These are phyloP conservation scores for Rutstroemia sp. DNA, from an alignment of 2,329 filamentous ascomycete species.

Conservation along the genomic window DNA sequence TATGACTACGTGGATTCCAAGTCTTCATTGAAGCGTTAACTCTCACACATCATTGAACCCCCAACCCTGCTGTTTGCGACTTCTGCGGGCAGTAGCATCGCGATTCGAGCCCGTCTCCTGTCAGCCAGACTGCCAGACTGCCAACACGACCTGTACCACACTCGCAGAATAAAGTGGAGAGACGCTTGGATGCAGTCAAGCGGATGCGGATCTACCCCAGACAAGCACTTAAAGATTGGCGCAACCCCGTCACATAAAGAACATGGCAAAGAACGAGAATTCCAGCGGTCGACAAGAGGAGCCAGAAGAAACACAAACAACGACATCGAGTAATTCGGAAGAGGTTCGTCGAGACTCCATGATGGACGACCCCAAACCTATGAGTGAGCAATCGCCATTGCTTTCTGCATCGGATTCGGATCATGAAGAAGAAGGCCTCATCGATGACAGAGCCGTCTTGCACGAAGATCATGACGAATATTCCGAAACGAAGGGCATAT, in stretches of 20 bases:
- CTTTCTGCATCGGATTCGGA: constrained; percentile 34
- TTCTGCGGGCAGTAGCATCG: background rate
- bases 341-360: background rate
- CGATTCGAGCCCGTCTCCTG: background rate
- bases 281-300: constrained; percentile 4
- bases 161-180: background rate
- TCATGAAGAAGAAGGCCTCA: constrained; percentile 32
- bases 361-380: constrained; percentile 17
- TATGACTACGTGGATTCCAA: background rate
- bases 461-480: constrained; percentile 38
- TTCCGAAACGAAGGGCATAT: constrained; percentile 69
- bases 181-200: background rate
- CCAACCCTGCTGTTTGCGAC: background rate
- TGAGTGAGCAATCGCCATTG: constrained; percentile 43
- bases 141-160: background rate
- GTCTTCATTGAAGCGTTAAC: background rate
- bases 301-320: constrained; percentile 4
- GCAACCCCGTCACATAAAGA: background rate
- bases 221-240: background rate
- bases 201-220: background rate
- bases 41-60: no score
- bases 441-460: constrained; percentile 29
- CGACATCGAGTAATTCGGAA: background rate
- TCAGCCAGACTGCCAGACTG: background rate
- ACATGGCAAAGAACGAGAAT: constrained; percentile 15